Evolutionary conservation across 306 rosid species (phyloP).

Genomic region (Lagenaria siceraria): DNA sequence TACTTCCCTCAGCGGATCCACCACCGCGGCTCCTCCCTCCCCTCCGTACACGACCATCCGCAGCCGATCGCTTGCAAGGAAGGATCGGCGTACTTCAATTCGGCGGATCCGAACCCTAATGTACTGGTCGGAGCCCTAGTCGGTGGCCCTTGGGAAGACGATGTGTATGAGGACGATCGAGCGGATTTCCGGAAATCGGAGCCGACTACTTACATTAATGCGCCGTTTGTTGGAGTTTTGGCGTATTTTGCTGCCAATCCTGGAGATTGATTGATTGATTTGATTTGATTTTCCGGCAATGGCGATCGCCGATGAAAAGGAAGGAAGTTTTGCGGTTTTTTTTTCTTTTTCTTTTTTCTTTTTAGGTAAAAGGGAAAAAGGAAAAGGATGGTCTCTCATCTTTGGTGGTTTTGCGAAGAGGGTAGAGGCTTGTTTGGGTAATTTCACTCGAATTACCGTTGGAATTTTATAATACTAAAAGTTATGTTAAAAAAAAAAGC

Average conservation of each 20-base stretch:
- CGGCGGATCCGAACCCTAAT: slow-evolving; percentile 62
- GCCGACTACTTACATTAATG: slow-evolving; percentile 90
- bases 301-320: not conserved
- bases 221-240: slow-evolving; percentile 77
- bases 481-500: not conserved
- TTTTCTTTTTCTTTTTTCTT: not conserved
- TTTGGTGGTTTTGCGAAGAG: not conserved
- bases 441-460: not conserved
- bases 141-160: slow-evolving; percentile 82
- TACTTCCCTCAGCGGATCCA: slow-evolving; percentile 64
- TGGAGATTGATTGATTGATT: not conserved
- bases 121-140: slow-evolving; percentile 72
- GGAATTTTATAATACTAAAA: not conserved
- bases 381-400: not conserved
- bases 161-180: slow-evolving; percentile 54
- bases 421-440: slow-evolving; percentile 3
- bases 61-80: slow-evolving; percentile 59
- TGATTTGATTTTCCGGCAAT: not conserved
- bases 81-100: slow-evolving; percentile 63
- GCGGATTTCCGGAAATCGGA: slow-evolving; percentile 64
- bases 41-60: slow-evolving; percentile 72
- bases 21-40: slow-evolving; percentile 80
- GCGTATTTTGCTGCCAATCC: slow-evolving; percentile 67
- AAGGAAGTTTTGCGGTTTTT: not conserved
- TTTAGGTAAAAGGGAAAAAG: not conserved